phyloP scores from a whole-genome alignment of 1,284 basidiomycete species.

The Leccinum angustisporum region DNA sequence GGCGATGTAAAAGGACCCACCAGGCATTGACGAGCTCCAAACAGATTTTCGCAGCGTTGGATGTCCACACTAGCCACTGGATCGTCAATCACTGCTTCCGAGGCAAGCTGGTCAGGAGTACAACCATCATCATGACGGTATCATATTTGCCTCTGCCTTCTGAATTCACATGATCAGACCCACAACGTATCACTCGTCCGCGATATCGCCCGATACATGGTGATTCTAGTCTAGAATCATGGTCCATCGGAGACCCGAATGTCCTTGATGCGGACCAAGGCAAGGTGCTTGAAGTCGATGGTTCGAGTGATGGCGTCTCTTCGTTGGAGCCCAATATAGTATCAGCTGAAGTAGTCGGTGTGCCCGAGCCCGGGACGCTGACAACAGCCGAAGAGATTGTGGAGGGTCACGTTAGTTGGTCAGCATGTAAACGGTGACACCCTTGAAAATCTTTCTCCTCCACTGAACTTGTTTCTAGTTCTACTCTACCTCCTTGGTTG shows the following conservation, averaged over 20 bases:
- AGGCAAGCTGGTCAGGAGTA: constrained; percentile 64
- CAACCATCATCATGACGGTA: constrained; percentile 73
- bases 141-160: not conserved
- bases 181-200: too few relatives aligned
- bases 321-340: not conserved
- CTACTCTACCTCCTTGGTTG: constrained; percentile 39
- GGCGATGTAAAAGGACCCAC: not conserved
- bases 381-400: constrained; percentile 62
- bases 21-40: constrained; percentile 28
- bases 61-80: constrained; percentile 64
- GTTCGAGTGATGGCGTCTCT: not conserved
- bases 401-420: constrained; percentile 55
- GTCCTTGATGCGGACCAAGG: not conserved
- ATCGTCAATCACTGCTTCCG: constrained; percentile 75
- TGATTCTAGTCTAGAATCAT: constrained; percentile 19
- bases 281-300: not conserved
- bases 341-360: not conserved
- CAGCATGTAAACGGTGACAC: constrained; percentile 28
- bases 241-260: constrained; percentile 34
- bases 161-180: not conserved
- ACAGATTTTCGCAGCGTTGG: constrained; percentile 35
- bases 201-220: too few relatives aligned
- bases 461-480: constrained; percentile 18
- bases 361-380: constrained; percentile 42
- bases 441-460: not conserved